These are phyloP conservation scores for Gossypium lobatum DNA, from an alignment of 441 rosid species.

Conservation along the genomic window DNA sequence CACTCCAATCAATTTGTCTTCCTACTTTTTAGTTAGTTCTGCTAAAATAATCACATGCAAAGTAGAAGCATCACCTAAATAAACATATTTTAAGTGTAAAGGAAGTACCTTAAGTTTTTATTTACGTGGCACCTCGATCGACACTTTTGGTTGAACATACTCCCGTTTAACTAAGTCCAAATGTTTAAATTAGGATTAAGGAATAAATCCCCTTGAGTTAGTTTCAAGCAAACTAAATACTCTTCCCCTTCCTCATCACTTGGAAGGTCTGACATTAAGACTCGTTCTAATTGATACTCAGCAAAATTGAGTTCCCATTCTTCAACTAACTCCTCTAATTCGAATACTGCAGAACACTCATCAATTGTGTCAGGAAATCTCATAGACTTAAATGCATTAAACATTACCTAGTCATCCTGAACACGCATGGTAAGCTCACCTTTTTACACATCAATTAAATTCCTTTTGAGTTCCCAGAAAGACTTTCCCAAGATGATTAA, in stretches of 20 bases:
- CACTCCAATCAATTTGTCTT: background rate
- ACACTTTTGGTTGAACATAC: background rate
- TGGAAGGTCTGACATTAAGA: background rate
- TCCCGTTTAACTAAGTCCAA: background rate
- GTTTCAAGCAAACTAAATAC: background rate
- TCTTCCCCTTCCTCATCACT: background rate
- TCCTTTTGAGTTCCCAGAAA: background rate
- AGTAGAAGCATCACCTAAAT: background rate
- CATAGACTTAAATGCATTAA: background rate
- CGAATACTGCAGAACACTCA: background rate
- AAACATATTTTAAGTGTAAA: no score
- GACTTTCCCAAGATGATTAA: background rate
- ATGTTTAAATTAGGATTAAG: no score
- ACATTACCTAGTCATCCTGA: background rate
- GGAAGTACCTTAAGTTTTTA: background rate
- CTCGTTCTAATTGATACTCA: background rate
- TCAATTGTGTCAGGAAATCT: background rate
- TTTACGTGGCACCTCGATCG: background rate
- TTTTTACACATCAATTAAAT: background rate
- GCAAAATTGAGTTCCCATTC: background rate
- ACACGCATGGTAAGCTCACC: background rate
- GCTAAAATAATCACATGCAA: background rate
- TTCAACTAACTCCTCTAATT: background rate
- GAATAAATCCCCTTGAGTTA: background rate
- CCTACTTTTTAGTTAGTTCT: background rate